Evolutionary conservation across 345 rosid species (phyloP), one percentile per base, ranked within the genome.

Genomic region (Stellera chamaejasme): DNA sequence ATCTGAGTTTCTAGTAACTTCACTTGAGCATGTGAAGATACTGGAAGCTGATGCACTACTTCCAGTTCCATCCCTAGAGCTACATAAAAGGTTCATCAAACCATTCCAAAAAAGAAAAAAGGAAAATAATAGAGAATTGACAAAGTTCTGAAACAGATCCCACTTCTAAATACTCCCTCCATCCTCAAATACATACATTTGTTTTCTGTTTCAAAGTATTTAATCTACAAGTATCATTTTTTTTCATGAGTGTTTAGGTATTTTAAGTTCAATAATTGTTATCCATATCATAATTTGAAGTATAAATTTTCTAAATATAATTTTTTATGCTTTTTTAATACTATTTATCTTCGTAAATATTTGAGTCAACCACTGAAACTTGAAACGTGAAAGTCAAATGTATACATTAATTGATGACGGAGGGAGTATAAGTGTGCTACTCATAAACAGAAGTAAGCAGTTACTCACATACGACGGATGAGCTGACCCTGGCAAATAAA

Each of bases 401-500:
- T 28, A 50, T 23, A 48, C 57, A 46, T 66, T 19, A 19, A 19
- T 19, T 19, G 23, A 19, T 0, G 23, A 19, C 23, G 23, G 23
- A 19, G 1, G 23, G 23, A 19, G 23, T 19, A 19, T 32, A 5
- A 8, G 2, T 32, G 39, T 32, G 39, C 3, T 5, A 32, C 39
- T 3, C 39, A 32, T 32, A 32, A 32, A 32, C 39, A 32, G 39
- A 32, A 2, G 39, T 32, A 32, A 32, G 39, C 5, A 32, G 9
- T 32, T 32, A 32, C 39, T 32, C 39, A 87, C 96, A 83, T 69
- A 25, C 57, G 52, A 58, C 54, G 56, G 54, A 87, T 64, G 59
- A 70, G 72, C 44, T 69, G 67, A 10, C 79, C 81, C 25, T 66
- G 68, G 60, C 91, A 87, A 60, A 73, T 62, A 69, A 82, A 87